Conservation (phyloP, 2,329 filamentous ascomycete genomes). For the Cercospora sp. region DNA sequence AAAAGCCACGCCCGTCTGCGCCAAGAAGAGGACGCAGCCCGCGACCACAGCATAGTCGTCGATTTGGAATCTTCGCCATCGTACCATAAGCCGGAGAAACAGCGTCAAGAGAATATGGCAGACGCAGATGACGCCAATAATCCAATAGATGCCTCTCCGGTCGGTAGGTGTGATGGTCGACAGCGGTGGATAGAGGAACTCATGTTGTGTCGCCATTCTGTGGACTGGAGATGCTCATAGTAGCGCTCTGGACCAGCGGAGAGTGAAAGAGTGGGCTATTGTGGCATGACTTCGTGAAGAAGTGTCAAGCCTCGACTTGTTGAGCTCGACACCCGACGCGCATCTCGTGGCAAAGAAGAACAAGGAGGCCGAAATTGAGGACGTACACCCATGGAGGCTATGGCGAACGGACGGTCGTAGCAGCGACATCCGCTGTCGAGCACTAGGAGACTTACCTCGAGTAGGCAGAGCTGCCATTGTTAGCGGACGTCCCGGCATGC, state of each 20-base stretch:
- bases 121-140: slow-evolving; percentile 19
- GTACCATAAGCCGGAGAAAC: slow-evolving; percentile 17
- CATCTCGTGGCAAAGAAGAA: background rate
- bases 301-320: background rate
- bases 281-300: background rate
- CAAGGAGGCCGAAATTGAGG: slow-evolving; percentile 8
- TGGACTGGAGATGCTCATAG: background rate
- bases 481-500: background rate
- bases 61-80: slow-evolving; percentile 21
- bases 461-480: background rate
- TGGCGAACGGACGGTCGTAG: background rate
- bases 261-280: background rate
- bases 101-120: slow-evolving; percentile 20
- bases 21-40: slow-evolving; percentile 19
- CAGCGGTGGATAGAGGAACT: slow-evolving; percentile 18
- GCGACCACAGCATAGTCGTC: slow-evolving; percentile 21
- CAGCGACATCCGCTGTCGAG: background rate
- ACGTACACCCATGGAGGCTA: slow-evolving; percentile 5
- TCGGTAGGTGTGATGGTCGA: slow-evolving; percentile 16
- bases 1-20: slow-evolving; percentile 12
- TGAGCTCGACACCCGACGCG: background rate
- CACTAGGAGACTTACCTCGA: background rate
- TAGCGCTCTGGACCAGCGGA: background rate
- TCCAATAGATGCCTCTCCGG: slow-evolving; percentile 21
- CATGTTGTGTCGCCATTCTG: slow-evolving; percentile 4